Conservation (phyloP, 2,329 filamentous ascomycete genomes). For the Acarospora socialis region DNA sequence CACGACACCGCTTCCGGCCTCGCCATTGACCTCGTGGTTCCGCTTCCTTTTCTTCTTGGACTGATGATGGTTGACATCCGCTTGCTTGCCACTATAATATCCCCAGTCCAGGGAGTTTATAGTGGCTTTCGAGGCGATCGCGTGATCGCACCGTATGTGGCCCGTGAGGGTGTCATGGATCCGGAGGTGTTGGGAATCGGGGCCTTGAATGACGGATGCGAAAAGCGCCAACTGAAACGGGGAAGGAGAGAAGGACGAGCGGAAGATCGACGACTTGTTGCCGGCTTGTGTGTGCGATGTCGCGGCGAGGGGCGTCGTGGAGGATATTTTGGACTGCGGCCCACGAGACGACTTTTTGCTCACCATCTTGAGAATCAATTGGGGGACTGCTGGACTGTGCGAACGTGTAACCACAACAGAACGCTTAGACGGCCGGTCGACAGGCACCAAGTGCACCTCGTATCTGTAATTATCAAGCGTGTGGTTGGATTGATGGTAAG, state of each 20-base stretch:
- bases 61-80: conserved; percentile 23
- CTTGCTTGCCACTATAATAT: conserved; percentile 24
- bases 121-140: conserved; percentile 30
- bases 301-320: conserved; percentile 25
- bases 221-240: conserved; percentile 37
- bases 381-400: no score
- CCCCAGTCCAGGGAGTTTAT: conserved; percentile 39
- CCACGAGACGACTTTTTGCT: conserved; percentile 30
- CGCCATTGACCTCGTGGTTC: conserved; percentile 27
- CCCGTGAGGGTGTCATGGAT: conserved; percentile 38
- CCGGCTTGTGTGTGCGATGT: conserved; percentile 23
- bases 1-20: conserved; percentile 26
- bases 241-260: conserved; percentile 36
- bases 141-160: conserved; percentile 36
- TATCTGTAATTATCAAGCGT: no score
- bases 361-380: conserved; percentile 24
- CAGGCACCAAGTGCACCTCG: no score
- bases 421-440: no score
- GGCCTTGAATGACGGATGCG: conserved; percentile 38
- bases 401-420: no score
- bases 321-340: conserved; percentile 30
- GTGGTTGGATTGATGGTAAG: no score
- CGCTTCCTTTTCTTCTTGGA: conserved; percentile 39
- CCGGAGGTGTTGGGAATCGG: conserved; percentile 37
- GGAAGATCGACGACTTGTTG: conserved; percentile 34